Evolutionary conservation across 331 rosid genomes (phyloP), one percentile per base, ranked within the genome.

Genomic region (Saraca asoca): DNA sequence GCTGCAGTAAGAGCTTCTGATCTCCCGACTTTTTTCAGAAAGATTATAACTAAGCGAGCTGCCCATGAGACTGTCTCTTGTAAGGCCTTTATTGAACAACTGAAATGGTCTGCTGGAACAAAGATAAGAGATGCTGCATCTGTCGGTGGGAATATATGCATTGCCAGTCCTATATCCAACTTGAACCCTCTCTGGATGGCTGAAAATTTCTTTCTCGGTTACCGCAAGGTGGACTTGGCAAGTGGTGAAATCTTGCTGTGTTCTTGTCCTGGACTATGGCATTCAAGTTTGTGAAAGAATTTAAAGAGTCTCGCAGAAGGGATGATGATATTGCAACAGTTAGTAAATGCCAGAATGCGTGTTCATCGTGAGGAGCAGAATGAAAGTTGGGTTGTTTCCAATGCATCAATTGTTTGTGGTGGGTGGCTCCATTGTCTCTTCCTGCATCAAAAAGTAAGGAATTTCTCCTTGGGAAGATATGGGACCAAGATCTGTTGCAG

Each of bases 131-230:
- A 93, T 78, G 98, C 72, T 66, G 95, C 94, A 37, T 87, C 88
- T 33, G 81, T 93, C 41, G 96, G 98, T 65, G 96, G 96, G 53
- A 93, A 93, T 75, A 79, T 93, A 68, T 93, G 98, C 66, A 93
- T 94, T 48, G 98, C 96, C 59, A 93, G 98, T 82, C 98, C 98
- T 37, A 93, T 93, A 84, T 93, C 96, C 17, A 96, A 90, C 68
- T 77, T 93, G 77, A 93, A 93, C 82, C 98, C 96, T 50, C 85
- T 93, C 38, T 93, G 96, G 98, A 93, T 90, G 94, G 96, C 98
- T 9, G 96, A 90, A 41, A 78, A 84, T 5, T 93, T 93, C 82
- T 90, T 90, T 78, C 73, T 84, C 3, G 95, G 91, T 51, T 89
- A 93, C 35, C 98, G 95, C 37, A 90, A 87, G 71, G 98, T 93